phyloP scores from a whole-genome alignment of 2,329 filamentous ascomycete species.

The Beauveria scarabaeidicola region DNA sequence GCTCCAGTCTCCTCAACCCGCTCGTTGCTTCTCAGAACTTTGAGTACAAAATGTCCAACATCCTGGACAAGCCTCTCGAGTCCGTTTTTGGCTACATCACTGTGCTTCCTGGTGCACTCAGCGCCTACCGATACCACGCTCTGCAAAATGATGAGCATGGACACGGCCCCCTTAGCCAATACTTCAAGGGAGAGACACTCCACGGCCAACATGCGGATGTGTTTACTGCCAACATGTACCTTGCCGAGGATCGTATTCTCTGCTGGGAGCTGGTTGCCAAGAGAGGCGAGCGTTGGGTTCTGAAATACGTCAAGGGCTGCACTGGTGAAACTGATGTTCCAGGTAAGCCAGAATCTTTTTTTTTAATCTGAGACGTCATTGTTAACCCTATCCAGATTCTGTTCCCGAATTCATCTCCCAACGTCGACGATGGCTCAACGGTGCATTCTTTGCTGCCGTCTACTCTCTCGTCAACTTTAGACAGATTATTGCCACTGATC shows the following conservation, averaged over 20 bases:
- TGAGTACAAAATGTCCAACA: slow-evolving; percentile 99
- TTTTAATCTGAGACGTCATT: background rate
- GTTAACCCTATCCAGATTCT: slow-evolving; percentile 48
- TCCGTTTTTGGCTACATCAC: slow-evolving; percentile 98
- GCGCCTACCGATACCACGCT: slow-evolving; percentile 91
- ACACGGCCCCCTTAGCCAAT: slow-evolving; percentile 90
- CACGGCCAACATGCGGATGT: slow-evolving; percentile 95
- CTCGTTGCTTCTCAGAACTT: slow-evolving; percentile 97
- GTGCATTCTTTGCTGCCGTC: slow-evolving; percentile 95
- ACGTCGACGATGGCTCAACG: slow-evolving; percentile 92
- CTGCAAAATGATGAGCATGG: slow-evolving; percentile 95
- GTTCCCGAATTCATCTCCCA: slow-evolving; percentile 97
- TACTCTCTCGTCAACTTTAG: slow-evolving; percentile 93
- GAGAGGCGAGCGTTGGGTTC: slow-evolving; percentile 85
- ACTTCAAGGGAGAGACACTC: slow-evolving; percentile 97
- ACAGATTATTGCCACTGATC: slow-evolving; percentile 89
- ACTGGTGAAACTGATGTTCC: slow-evolving; percentile 97
- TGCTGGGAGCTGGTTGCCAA: slow-evolving; percentile 97
- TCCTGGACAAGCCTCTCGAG: slow-evolving; percentile 92
- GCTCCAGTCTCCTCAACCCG: slow-evolving; percentile 79
- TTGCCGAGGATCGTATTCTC: slow-evolving; percentile 81
- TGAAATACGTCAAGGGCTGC: slow-evolving; percentile 96
- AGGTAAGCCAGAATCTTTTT: slow-evolving; percentile 46
- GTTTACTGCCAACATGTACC: slow-evolving; percentile 94
- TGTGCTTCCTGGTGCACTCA: slow-evolving; percentile 87